A percentile compares a stretch with the other conserved stretches of the same genome.
Evolutionary conservation across 306 rosid genomes (phyloP).

Genomic region (Vigna hirtella): DNA sequence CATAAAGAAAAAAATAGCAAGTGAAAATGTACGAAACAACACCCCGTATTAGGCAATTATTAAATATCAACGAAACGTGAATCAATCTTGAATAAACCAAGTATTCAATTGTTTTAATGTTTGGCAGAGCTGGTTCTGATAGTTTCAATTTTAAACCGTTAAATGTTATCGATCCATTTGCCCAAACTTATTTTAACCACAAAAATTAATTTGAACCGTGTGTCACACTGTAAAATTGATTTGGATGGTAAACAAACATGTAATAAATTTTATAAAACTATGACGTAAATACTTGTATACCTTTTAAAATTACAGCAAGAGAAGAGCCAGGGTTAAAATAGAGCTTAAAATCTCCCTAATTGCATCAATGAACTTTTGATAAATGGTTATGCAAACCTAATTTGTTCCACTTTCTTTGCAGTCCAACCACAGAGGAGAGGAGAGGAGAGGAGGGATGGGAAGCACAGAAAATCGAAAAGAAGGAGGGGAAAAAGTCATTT

Average conservation of each 20-base stretch:
- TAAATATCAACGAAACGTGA: not conserved
- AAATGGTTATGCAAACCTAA: not conserved
- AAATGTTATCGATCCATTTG: too few relatives aligned
- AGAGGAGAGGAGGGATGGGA: not conserved
- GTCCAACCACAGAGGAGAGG: not conserved
- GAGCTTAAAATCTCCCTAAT: not conserved
- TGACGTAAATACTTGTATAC: not conserved
- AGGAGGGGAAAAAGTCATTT: not conserved
- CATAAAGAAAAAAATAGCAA: conserved; percentile 13
- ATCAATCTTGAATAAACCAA: conserved; percentile 6
- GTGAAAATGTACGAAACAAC: not conserved
- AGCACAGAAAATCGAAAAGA: not conserved
- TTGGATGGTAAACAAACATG: not conserved
- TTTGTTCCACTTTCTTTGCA: not conserved
- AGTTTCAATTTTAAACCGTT: not conserved
- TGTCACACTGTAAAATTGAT: not conserved
- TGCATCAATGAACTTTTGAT: conserved; percentile 18
- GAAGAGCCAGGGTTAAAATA: not conserved
- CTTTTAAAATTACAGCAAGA: conserved; percentile 9
- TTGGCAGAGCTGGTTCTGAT: not conserved
- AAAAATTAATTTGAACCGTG: not conserved
- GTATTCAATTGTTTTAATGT: not conserved
- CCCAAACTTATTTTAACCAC: too few relatives aligned
- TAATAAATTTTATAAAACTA: not conserved
- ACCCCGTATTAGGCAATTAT: not conserved